Evolutionary conservation across 306 rosid genomes (phyloP).

Genomic region (Fagus crenata): DNA sequence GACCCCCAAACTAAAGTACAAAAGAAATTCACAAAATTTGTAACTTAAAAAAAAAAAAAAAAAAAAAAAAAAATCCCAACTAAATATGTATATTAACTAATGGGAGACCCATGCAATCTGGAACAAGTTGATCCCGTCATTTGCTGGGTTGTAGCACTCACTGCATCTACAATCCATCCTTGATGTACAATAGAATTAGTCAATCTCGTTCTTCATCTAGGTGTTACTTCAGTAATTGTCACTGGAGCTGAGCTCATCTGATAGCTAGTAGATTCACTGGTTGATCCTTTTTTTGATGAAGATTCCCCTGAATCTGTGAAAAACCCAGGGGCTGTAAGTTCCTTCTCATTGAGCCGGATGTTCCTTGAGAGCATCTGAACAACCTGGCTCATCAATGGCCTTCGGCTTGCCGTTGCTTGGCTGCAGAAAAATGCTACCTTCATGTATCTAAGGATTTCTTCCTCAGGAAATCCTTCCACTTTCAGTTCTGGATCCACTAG

Average conservation of each 20-base stretch:
- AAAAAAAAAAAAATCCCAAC: not conserved
- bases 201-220: conserved; percentile 50
- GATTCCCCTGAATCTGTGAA: conserved; percentile 52
- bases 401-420: conserved; percentile 67
- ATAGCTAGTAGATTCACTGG: conserved; percentile 29
- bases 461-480: conserved; percentile 51
- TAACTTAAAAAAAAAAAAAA: not conserved
- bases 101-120: not conserved
- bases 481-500: conserved; percentile 61
- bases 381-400: conserved; percentile 79
- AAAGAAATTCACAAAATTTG: not conserved
- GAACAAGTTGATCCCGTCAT: not conserved
- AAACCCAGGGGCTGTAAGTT: conserved; percentile 76
- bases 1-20: not conserved
- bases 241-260: conserved; percentile 42
- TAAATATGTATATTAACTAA: not conserved
- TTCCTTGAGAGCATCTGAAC: conserved; percentile 81
- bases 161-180: not conserved
- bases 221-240: conserved; percentile 55
- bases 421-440: conserved; percentile 94
- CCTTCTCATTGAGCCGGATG: conserved; percentile 64
- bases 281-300: conserved; percentile 39
- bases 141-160: too few relatives aligned
- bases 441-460: conserved; percentile 69
- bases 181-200: not conserved